Base-by-base conservation (phyloP, 352 stramenopile genomes). In the Albugo candida region DNA sequence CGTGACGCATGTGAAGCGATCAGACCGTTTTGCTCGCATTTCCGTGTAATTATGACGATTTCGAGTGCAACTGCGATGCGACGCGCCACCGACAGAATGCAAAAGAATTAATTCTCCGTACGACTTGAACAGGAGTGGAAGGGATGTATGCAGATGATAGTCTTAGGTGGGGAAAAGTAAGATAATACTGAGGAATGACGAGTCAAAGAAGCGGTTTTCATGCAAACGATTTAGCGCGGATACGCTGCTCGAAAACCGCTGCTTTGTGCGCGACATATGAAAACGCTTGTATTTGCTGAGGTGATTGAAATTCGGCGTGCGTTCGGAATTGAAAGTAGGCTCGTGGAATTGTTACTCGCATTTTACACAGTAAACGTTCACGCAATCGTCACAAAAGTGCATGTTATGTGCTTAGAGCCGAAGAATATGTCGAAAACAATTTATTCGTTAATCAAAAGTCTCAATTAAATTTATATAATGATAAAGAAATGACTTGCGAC, bases 401-500 rank as follows among this genome's bases (percentile, higher is more conserved):
- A 87, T 51, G 64, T 72, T 42, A 77, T 81, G 42, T 97, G 96
- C 47, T 66, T 88, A 5, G 57, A 82, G 41, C 60, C 85, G 24
- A n/a, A n/a, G n/a, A 67, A 80, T 48, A 92, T 93, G 34, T 71
- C 84, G n/a, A 71, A 73, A 17, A 92, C 91, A 18, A 78, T 98
- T 45, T 96, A 94, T 49, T 72, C 67, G 16, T 70, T 95, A 0
- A 93, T 97, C 51, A 66, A 74, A 37, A 87, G 74, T 11, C 84
- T 96, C 58, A 98, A 98, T 65, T 81, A 92, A 42, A 97, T 84
- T 51, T n/a, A n/a, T n/a, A n/a, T n/a, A n/a, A n/a, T n/a, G n/a
- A n/a, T n/a, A n/a, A n/a, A n/a, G n/a, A n/a, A n/a, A n/a, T n/a
- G n/a, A n/a, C n/a, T n/a, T n/a, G n/a, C n/a, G n/a, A n/a, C n/a